These are phyloP conservation scores for Fusarium stilboides DNA, from an alignment of 2,329 filamentous ascomycete species.

Conservation along the genomic window DNA sequence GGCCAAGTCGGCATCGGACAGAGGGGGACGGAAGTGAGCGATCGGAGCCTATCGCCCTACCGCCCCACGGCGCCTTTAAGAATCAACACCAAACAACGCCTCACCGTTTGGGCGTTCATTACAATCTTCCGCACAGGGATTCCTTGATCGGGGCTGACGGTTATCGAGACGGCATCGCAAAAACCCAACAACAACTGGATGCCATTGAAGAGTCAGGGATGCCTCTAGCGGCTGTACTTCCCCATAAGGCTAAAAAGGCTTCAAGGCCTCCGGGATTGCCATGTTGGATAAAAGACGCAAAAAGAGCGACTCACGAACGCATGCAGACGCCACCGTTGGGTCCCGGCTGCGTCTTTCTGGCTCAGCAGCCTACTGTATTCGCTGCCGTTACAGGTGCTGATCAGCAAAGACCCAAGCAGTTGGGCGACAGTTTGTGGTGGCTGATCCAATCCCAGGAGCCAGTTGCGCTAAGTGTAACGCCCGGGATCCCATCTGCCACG, in stretches of 20 bases:
- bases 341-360: constrained; percentile 24
- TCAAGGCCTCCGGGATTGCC: constrained; percentile 29
- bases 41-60: constrained; percentile 23
- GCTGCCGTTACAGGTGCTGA: constrained; percentile 45
- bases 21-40: constrained; percentile 1
- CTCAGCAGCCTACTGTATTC: constrained; percentile 41
- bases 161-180: constrained; percentile 1
- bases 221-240: constrained; percentile 21
- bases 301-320: constrained; percentile 36
- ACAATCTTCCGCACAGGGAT: constrained; percentile 7
- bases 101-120: constrained; percentile 35
- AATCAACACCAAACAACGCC: constrained; percentile 33
- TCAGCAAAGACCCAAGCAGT: constrained; percentile 39
- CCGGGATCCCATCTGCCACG: constrained; percentile 28
- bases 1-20: constrained; percentile 5
- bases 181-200: constrained; percentile 2
- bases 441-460: constrained; percentile 27
- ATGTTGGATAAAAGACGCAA: constrained; percentile 39
- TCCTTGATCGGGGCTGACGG: constrained; percentile 15
- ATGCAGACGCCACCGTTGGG: constrained; percentile 43
- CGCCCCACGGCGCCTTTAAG: constrained; percentile 28
- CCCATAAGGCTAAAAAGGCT: constrained; percentile 28
- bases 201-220: constrained; percentile 13
- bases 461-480: constrained; percentile 43
- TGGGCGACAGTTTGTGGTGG: constrained; percentile 44